A percentile compares a stretch with the other conserved stretches of the same genome.
Evolutionary conservation across 768 basidiomycete genomes (phyloP).

Genomic region (Pleurotus salmoneostramineus): DNA sequence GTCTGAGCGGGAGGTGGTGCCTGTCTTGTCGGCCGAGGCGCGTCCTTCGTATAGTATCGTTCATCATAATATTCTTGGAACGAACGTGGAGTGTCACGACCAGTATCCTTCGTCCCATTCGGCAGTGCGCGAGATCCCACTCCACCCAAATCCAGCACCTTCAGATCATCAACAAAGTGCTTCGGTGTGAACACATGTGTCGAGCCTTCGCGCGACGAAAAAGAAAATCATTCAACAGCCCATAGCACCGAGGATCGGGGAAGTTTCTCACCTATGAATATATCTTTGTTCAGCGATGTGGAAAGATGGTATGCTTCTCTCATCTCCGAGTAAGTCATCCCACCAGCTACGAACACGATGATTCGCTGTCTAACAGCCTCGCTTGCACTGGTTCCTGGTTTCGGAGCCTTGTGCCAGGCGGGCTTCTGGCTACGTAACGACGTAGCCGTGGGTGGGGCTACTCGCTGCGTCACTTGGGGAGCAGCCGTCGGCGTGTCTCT

Average conservation of each 20-base stretch:
- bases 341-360: slow-evolving; percentile 90
- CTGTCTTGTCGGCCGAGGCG: slow-evolving; percentile 47
- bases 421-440: slow-evolving; percentile 90
- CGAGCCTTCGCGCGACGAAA: slow-evolving; percentile 54
- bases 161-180: slow-evolving; percentile 82
- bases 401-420: slow-evolving; percentile 81
- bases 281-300: slow-evolving; percentile 72
- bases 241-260: neutral
- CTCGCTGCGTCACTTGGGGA: slow-evolving; percentile 42
- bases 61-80: slow-evolving; percentile 81
- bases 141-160: slow-evolving; percentile 83
- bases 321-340: slow-evolving; percentile 95
- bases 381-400: slow-evolving; percentile 38
- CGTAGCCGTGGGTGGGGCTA: slow-evolving; percentile 52
- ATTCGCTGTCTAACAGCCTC: slow-evolving; percentile 68
- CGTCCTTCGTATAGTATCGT: slow-evolving; percentile 66
- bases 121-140: slow-evolving; percentile 72
- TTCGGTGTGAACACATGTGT: slow-evolving; percentile 85
- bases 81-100: slow-evolving; percentile 36
- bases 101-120: slow-evolving; percentile 58
- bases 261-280: slow-evolving; percentile 71
- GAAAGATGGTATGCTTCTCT: slow-evolving; percentile 84
- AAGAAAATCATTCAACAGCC: neutral
- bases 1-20: slow-evolving; percentile 30
- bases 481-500: slow-evolving; percentile 67